phyloP scores from a whole-genome alignment of 164 flowering plant genomes.

The Stephania yunnanensis region DNA sequence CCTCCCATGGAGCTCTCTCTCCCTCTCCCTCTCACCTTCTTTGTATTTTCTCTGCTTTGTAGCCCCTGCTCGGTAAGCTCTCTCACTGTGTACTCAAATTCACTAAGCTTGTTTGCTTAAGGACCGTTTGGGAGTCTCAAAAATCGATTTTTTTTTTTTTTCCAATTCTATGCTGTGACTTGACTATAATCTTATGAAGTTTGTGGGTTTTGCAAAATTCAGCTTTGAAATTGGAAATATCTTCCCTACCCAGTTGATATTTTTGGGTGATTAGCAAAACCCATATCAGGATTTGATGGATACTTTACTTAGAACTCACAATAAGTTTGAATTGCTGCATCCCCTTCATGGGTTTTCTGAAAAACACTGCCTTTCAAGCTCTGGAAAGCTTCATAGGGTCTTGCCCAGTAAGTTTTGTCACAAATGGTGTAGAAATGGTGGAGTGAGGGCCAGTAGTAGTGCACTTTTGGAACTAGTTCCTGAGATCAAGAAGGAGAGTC shows the following conservation, averaged over 20 bases:
- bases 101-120: not conserved
- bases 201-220: not conserved
- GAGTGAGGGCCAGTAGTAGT: constrained; percentile 40
- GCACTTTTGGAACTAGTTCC: constrained; percentile 86
- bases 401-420: constrained; percentile 25
- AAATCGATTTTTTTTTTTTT: not conserved
- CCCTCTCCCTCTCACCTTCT: not conserved
- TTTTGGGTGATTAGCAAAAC: constrained; percentile 3
- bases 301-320: constrained; percentile 65
- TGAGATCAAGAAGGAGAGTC: constrained; percentile 72
- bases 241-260: not conserved
- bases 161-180: not conserved
- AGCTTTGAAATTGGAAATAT: not conserved
- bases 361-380: constrained; percentile 30
- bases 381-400: constrained; percentile 34
- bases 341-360: constrained; percentile 51
- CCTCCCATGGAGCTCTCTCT: not conserved
- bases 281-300: constrained; percentile 40
- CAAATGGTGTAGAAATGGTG: constrained; percentile 26
- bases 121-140: not conserved
- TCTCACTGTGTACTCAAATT: not conserved
- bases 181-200: not conserved
- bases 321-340: constrained; percentile 50
- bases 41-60: not conserved
- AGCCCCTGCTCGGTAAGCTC: constrained; percentile 2